These are phyloP conservation scores for Kwoniella dejecticola DNA, from an alignment of 768 basidiomycete genomes.

Conservation along the genomic window DNA sequence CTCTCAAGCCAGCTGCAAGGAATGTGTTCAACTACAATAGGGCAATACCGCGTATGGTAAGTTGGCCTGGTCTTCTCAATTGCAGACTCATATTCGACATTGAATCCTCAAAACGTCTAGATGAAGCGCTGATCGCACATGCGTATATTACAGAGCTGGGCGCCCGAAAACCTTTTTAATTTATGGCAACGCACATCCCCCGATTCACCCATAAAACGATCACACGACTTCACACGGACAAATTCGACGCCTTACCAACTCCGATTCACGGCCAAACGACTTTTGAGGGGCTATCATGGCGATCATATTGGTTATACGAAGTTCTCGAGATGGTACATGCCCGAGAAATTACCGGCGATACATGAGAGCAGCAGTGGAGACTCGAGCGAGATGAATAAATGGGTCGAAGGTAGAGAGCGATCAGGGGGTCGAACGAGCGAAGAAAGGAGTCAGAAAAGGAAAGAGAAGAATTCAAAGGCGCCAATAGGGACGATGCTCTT, in stretches of 20 bases:
- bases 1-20: conserved; percentile 44
- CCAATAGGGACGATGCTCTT: conserved; percentile 97
- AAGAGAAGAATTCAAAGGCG: conserved; percentile 66
- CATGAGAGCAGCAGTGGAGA: conserved; percentile 16
- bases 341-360: conserved; percentile 70
- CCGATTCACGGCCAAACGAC: conserved; percentile 82
- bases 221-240: conserved; percentile 66
- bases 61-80: conserved; percentile 4
- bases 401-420: conserved; percentile 59
- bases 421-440: conserved; percentile 56
- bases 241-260: conserved; percentile 78
- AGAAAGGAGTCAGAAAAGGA: conserved; percentile 61
- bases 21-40: conserved; percentile 50
- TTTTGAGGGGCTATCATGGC: conserved; percentile 91
- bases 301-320: conserved; percentile 89
- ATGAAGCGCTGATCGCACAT: too few species aligned
- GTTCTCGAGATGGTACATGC: conserved; percentile 95
- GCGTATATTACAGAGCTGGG: conserved; percentile 79
- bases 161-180: conserved; percentile 83
- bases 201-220: conserved; percentile 48
- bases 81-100: not conserved
- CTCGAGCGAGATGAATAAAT: conserved; percentile 26
- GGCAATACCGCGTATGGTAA: conserved; percentile 54
- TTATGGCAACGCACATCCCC: conserved; percentile 74
- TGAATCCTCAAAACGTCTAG: not conserved